Evolutionary conservation across 257 asterid genomes (phyloP).

Genomic region (Perilla frutescens): DNA sequence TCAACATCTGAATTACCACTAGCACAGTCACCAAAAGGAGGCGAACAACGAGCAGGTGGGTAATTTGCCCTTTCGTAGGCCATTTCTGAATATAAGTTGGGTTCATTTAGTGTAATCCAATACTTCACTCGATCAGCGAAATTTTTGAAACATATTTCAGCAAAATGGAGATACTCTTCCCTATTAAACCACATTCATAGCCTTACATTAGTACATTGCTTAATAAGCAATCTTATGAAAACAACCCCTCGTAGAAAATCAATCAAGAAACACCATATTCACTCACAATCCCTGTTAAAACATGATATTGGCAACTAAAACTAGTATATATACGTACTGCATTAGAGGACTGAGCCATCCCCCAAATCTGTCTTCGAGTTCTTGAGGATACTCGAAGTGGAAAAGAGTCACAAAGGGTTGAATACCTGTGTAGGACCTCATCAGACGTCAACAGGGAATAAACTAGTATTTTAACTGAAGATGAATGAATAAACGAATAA

Average conservation of each 20-base stretch:
- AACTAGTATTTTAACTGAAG: not conserved
- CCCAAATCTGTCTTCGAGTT: conserved; percentile 63
- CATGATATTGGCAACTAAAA: not conserved
- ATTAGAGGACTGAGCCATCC: conserved; percentile 82
- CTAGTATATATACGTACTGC: conserved; percentile 57
- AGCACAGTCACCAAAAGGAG: conserved; percentile 71
- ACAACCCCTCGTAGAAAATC: too few species aligned
- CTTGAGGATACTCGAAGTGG: conserved; percentile 79
- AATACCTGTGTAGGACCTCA: conserved; percentile 52
- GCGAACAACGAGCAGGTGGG: conserved; percentile 78
- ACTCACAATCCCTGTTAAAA: too few species aligned
- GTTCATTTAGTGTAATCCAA: conserved; percentile 74
- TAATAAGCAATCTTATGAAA: not conserved
- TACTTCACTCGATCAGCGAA: conserved; percentile 73
- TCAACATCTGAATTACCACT: conserved; percentile 76
- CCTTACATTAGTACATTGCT: not conserved
- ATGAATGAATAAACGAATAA: not conserved
- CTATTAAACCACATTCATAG: conserved; percentile 36
- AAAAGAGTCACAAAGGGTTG: conserved; percentile 77
- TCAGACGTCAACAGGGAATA: not conserved
- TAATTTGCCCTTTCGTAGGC: conserved; percentile 49
- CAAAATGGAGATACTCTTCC: conserved; percentile 66
- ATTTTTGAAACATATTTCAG: conserved; percentile 59
- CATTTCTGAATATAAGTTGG: conserved; percentile 55
- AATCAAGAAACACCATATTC: too few species aligned